Percentiles rank a stretch among this genome's conserved stretches.
Evolutionary conservation across 2,329 filamentous ascomycete genomes (phyloP).

Genomic region (Biscogniauxia marginata): DNA sequence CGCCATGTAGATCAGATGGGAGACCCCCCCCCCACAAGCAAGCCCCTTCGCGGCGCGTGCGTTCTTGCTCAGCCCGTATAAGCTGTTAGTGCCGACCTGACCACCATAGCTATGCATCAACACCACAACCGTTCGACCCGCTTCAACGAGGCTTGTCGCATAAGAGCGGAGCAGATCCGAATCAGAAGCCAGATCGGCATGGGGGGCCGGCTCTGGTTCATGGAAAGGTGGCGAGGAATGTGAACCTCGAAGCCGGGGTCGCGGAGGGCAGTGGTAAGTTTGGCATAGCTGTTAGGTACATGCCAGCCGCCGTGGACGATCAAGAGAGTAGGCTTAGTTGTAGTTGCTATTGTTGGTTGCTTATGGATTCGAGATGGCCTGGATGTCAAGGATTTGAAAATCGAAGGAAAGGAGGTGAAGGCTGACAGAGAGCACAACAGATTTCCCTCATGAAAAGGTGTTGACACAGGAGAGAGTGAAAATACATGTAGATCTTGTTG

Average conservation of each 20-base stretch:
- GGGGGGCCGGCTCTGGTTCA: conserved; percentile 19
- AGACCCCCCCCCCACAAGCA: conserved; percentile 24
- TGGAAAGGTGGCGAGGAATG: conserved; percentile 7
- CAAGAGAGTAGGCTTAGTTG: conserved; percentile 6
- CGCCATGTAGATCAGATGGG: conserved; percentile 24
- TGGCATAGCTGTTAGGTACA: conserved; percentile 8
- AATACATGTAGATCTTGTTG: no score
- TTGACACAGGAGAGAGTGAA: no score
- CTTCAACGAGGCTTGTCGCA: conserved; percentile 14
- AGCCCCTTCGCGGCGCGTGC: conserved; percentile 10
- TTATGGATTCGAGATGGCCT: no score
- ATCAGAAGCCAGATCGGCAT: conserved; percentile 17
- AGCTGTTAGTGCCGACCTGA: conserved; percentile 24
- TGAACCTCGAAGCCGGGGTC: conserved; percentile 8
- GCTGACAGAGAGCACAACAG: no score
- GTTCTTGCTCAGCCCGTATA: conserved; percentile 14
- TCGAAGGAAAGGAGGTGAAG: no score
- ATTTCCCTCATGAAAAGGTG: no score
- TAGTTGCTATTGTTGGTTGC: conserved; percentile 2
- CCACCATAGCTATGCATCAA: conserved; percentile 29
- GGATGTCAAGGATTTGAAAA: no score
- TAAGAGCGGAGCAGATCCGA: conserved; percentile 15
- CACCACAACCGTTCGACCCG: conserved; percentile 15
- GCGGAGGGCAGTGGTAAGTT: conserved; percentile 4
- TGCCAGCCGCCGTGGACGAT: conserved; percentile 14